Base-by-base conservation (phyloP, 1,284 basidiomycete species). In the Mycena citricolor region DNA sequence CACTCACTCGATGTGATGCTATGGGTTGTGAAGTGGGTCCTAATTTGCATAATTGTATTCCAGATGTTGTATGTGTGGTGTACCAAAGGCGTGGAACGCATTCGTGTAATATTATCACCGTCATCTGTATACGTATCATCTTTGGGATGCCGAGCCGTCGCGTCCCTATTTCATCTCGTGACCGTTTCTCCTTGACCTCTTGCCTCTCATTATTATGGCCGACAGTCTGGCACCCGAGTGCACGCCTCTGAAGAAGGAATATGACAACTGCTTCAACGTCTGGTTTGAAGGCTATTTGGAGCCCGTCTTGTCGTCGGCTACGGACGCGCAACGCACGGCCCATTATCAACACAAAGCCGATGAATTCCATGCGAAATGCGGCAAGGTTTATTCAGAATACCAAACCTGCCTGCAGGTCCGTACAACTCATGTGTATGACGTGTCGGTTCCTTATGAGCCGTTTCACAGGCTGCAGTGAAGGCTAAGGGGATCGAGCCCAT, bases 251-350 rank as follows among this genome's bases (percentile, higher is more conserved):
- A 97, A 97, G 63, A 82, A 86, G 51, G 73, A 81, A 48, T 97
- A 97, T 64, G 94, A 97, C 65, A 70, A 85, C 0, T 97, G 94
- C 72, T 97, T 97, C 72, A 95, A 97, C 61, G 80, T 85, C 6
- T 97, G 94, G 94, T 94, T 97, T 59, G 91, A 94, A 62, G 90
- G 90, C 17, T 97, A 97, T 61, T 80, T 97, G 24, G 86, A 91
- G 59, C 90, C 90, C 10, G 78, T 81, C 8, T 70, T 86, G 8
- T 66, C 59, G 33, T 67, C 56, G 33, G 61, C 61, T 10, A 54
- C 67, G 58, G 46, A 59, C 8, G 69, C 74, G 42, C 62, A 70
- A 49, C 71, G 78, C 23, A 61, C 67, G 16, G 67, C 65, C 39
- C 76, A 76, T 60, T 72, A 62, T 47, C 71, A 57, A 63, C 61